Evolutionary conservation across 306 rosid species (phyloP), one percentile per base, ranked within the genome.

Genomic region (Dryas drummondii): DNA sequence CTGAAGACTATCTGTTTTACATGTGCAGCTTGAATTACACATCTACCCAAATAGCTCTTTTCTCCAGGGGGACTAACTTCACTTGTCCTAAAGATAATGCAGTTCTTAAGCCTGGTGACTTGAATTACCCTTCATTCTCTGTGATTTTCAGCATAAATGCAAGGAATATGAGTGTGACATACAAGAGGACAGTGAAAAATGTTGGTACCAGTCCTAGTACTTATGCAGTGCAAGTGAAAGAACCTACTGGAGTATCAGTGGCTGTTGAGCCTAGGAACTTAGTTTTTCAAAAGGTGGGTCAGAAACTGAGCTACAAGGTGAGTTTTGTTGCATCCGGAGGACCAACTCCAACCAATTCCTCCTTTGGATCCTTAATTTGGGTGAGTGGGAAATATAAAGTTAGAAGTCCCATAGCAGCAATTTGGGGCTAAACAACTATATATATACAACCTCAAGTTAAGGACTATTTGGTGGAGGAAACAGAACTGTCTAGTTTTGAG

Each of bases 71-170:
- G 46, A 14, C 4, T 26, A 72, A 83, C 5, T 78, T 78, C 53
- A 51, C 8, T 5, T 91, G 92, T 73, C 74, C 94, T 14, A 27
- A 26, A 44, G 74, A 44, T 6, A 65, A 67, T 27, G 11, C 16
- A 41, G 47, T 44, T 76, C 32, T 84, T 48, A 75, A 82, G 55
- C 69, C 64, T 17, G 89, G 94, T 58, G 86, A 87, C 80, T 62
- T 91, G 83, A 88, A 91, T 15, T 89, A 89, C 85, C 97, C 97
- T 81, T 91, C 92, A 27, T 88, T 88, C 81, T 55, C 92, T 0
- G 94, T 89, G 32, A 5, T 76, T 9, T 84, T 84, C 37, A 27
- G 68, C 10, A 72, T 55, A 71, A 76, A 54, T 27, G 75, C 62
- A 6, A 32, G 19, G 9, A 83, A 72, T 41, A 32, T n/a, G 42